Percentiles rank a stretch among this genome's conserved stretches.
Conservation (phyloP, 106 monocot species). For the Acorus gramineus region DNA sequence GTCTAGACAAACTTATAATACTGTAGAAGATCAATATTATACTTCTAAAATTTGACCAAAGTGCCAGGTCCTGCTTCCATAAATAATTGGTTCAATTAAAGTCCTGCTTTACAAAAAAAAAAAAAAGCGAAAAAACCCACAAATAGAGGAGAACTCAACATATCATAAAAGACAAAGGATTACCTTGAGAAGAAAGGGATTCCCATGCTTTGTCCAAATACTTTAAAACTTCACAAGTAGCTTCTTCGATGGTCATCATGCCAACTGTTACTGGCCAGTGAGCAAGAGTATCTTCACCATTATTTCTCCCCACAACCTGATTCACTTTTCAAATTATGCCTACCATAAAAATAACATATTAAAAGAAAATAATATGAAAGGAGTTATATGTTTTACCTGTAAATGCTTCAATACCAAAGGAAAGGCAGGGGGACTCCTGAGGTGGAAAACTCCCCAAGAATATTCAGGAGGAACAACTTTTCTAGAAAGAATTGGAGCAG, state of each 20-base stretch:
- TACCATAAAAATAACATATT: neutral
- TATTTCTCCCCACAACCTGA: slow-evolving; percentile 81
- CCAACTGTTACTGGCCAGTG: slow-evolving; percentile 82
- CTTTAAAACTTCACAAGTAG: slow-evolving; percentile 66
- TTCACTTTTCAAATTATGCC: too few species aligned
- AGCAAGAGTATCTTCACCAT: slow-evolving; percentile 92
- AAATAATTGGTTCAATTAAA: too few species aligned
- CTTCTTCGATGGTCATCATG: slow-evolving; percentile 75
- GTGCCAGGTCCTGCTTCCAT: too few species aligned
- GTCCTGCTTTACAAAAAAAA: too few species aligned
- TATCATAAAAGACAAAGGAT: slow-evolving; percentile 1
- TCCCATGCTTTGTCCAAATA: slow-evolving; percentile 80
- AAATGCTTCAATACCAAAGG: slow-evolving; percentile 82
- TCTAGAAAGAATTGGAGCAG: slow-evolving; percentile 73
- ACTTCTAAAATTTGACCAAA: too few species aligned
- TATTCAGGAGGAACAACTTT: slow-evolving; percentile 90
- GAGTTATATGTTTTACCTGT: slow-evolving; percentile 31
- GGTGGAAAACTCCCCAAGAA: slow-evolving; percentile 79
- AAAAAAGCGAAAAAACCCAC: too few species aligned
- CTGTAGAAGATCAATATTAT: too few species aligned
- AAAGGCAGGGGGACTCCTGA: slow-evolving; percentile 89
- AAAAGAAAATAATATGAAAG: slow-evolving; percentile 2
- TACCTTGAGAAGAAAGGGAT: slow-evolving; percentile 75
- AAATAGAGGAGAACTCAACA: too few species aligned
- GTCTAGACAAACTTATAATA: too few species aligned